Evolutionary conservation across 2,329 filamentous ascomycete species (phyloP), one percentile per base, ranked within the genome.

Genomic region (Trichophyton rubrum): DNA sequence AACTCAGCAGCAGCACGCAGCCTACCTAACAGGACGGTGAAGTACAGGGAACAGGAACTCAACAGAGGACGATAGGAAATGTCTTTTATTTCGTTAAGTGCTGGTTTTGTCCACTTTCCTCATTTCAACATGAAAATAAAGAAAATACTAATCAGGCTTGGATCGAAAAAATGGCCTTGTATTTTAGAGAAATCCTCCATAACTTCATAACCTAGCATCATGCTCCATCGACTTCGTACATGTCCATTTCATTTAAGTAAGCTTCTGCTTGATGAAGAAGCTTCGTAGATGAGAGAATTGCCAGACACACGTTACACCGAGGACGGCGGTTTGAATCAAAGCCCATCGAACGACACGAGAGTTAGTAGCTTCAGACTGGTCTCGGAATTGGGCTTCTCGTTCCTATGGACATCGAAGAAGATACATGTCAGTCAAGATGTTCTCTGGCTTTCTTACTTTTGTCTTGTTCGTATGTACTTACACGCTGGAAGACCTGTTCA

Each of bases 221-320:
- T 55, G 24, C 49, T 7, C 27, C 49, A 6, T 35, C 49, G 27
- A 55, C 49, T 35, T 30, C 49, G 3, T 33, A 55, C 6, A 11
- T 30, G 8, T 4, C 49, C n/a, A 27, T 33, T 9, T 17, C n/a
- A 24, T 59, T 64, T 62, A 99, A 62, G 93, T 97, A 73, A 99
- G 85, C 82, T 99, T 99, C 80, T 97, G 92, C 83, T 99, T 99
- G 80, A 99, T 99, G 80, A 99, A 99, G 83, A 99, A 99, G 55
- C 89, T 88, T 67, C 93, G 84, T 68, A 99, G 82, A 77, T 99
- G 92, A 59, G 90, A 95, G 55, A 99, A 80, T 76, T 99, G 93
- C 93, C 93, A 99, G 63, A 90, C 89, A 77, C 93, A 99, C 38
- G 93, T 96, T 60, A 86, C 80, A 60, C 86, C 89, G 59, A 99